Evolutionary conservation across 495 filamentous ascomycete species (phyloP).

Genomic region (Aspergillus coremiiformis): DNA sequence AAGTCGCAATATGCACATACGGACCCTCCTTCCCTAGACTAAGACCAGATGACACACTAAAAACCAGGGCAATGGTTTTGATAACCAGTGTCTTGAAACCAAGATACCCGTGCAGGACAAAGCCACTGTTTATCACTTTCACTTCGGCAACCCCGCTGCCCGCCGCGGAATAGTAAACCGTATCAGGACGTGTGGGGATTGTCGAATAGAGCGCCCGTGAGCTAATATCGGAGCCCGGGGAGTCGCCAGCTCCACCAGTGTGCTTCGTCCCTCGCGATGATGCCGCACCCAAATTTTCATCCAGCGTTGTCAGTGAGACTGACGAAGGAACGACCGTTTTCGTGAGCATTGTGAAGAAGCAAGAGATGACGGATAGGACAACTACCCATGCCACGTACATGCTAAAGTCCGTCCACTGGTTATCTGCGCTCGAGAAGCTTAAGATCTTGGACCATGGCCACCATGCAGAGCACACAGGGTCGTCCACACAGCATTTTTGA

Average conservation of each 20-base stretch:
- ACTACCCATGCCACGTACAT: constrained; percentile 68
- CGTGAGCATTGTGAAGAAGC: constrained; percentile 73
- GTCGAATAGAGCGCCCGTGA: constrained; percentile 21
- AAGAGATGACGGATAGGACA: constrained; percentile 64
- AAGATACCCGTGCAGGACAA: constrained; percentile 92
- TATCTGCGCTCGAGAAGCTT: constrained; percentile 43
- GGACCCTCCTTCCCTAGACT: constrained; percentile 96
- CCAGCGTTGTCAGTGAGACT: constrained; percentile 75
- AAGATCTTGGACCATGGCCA: constrained; percentile 67
- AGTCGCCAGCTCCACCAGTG: constrained; percentile 27
- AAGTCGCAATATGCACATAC: constrained; percentile 95
- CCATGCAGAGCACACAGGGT: constrained; percentile 60
- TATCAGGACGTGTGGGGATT: constrained; percentile 49
- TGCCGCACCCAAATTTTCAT: constrained; percentile 63
- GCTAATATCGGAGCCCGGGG: constrained; percentile 31
- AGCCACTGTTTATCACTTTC: constrained; percentile 93
- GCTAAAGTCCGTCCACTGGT: constrained; percentile 61
- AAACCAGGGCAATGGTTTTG: constrained; percentile 75
- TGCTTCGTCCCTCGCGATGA: constrained; percentile 39
- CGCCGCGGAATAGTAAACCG: constrained; percentile 91
- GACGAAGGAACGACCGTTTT: constrained; percentile 88
- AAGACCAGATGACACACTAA: constrained; percentile 86
- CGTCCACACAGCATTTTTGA: constrained; percentile 68
- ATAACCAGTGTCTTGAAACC: constrained; percentile 81
- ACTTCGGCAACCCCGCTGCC: constrained; percentile 97